phyloP scores from a whole-genome alignment of 768 basidiomycete species.

The Phlegmacium glaucopus region DNA sequence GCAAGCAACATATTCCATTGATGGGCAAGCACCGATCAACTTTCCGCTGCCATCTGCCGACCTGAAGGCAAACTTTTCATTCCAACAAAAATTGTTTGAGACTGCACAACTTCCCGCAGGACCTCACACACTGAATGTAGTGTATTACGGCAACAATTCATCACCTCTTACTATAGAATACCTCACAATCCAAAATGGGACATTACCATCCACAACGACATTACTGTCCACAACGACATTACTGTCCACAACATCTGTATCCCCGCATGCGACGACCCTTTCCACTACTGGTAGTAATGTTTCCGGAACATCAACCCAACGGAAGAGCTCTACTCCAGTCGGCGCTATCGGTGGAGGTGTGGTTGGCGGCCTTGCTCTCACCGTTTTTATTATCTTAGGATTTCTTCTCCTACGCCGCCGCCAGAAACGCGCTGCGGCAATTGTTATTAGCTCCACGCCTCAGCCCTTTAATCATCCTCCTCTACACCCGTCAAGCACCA shows the following conservation, averaged over 20 bases:
- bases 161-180: no score
- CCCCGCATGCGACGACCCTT: not conserved
- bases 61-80: slow-evolving; percentile 8
- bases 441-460: no score
- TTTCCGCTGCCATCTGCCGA: slow-evolving; percentile 15
- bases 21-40: slow-evolving; percentile 11
- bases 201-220: slow-evolving; percentile 13
- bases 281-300: not conserved
- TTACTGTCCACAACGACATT: slow-evolving; percentile 20
- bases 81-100: slow-evolving; percentile 24
- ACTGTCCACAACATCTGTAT: not conserved
- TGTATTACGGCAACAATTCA: no score
- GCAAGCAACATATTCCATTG: no score
- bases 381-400: not conserved
- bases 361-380: no score
- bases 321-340: not conserved
- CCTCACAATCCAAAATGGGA: no score
- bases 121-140: no score
- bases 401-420: not conserved
- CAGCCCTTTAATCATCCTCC: no score
- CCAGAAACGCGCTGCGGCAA: no score
- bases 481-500: no score
- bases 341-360: not conserved
- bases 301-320: not conserved
- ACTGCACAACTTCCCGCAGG: no score